A percentile compares a stretch with the other conserved stretches of the same genome.
phyloP scores from a whole-genome alignment of 306 rosid species.

The Chamaecrista fasciculata region DNA sequence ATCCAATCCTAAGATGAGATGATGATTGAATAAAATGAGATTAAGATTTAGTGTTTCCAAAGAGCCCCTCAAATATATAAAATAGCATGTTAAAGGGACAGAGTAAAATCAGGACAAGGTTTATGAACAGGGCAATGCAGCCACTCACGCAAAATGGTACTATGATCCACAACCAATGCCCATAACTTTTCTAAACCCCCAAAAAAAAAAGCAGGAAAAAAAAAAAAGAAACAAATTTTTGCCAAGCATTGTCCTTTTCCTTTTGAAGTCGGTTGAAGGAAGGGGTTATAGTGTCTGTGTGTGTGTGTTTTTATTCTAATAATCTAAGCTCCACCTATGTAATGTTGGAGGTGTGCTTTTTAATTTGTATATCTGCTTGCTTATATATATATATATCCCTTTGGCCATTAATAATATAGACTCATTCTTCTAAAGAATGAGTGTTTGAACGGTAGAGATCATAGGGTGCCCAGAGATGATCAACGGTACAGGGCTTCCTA shows the following conservation, averaged over 20 bases:
- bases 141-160: slow-evolving; percentile 37
- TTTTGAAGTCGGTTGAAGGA: slow-evolving; percentile 12
- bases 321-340: neutral
- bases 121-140: slow-evolving; percentile 29
- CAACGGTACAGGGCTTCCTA: slow-evolving; percentile 72
- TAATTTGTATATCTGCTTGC: too few species aligned
- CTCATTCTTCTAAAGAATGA: slow-evolving; percentile 66
- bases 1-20: too few species aligned
- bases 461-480: slow-evolving; percentile 85
- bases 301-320: neutral
- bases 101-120: slow-evolving; percentile 27
- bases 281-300: slow-evolving; percentile 5
- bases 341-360: neutral
- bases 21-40: too few species aligned
- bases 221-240: neutral
- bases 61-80: too few species aligned
- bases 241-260: neutral
- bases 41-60: too few species aligned
- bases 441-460: slow-evolving; percentile 66
- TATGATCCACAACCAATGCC: slow-evolving; percentile 29
- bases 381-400: too few species aligned
- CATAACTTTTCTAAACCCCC: slow-evolving; percentile 16
- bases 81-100: slow-evolving; percentile 26
- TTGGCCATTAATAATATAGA: too few species aligned
- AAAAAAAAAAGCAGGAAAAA: neutral